phyloP scores from a whole-genome alignment of 2,329 filamentous ascomycete genomes.

The Pestalotiopsis sp. region DNA sequence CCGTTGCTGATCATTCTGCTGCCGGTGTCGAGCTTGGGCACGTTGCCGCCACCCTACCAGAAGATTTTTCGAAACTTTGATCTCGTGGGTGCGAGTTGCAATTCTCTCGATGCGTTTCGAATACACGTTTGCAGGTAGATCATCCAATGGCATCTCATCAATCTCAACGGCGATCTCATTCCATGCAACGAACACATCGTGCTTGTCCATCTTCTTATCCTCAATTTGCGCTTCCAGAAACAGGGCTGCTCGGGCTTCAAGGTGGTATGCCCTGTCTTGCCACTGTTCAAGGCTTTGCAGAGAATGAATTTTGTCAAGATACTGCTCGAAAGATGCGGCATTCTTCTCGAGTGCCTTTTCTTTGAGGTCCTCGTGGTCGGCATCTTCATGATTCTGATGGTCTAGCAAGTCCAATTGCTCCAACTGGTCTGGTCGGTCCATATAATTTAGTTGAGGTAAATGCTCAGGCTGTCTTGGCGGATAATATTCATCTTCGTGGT shows the following conservation, averaged over 20 bases:
- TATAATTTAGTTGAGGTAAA: neutral
- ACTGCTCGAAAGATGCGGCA: slow-evolving; percentile 24
- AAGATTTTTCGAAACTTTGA: slow-evolving; percentile 25
- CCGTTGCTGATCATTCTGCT: slow-evolving; percentile 14
- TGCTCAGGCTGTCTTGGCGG: slow-evolving; percentile 14
- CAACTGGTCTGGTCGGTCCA: neutral
- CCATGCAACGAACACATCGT: slow-evolving; percentile 28
- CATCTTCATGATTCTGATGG: neutral
- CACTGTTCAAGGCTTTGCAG: slow-evolving; percentile 27
- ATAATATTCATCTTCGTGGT: neutral
- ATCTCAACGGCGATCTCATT: slow-evolving; percentile 25
- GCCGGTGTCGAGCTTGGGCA: slow-evolving; percentile 16
- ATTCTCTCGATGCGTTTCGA: slow-evolving; percentile 33
- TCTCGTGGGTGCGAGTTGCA: slow-evolving; percentile 29
- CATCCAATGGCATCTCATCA: slow-evolving; percentile 20
- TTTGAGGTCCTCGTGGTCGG: neutral
- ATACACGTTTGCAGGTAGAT: slow-evolving; percentile 28
- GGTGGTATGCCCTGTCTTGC: slow-evolving; percentile 27
- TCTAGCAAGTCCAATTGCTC: neutral
- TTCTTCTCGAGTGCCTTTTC: slow-evolving; percentile 20
- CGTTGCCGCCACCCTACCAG: slow-evolving; percentile 27
- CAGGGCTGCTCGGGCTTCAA: slow-evolving; percentile 23
- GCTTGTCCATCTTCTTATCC: slow-evolving; percentile 24
- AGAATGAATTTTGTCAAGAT: slow-evolving; percentile 26
- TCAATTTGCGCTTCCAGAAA: slow-evolving; percentile 26